A percentile compares a stretch with the other conserved stretches of the same genome.
Evolutionary conservation across 345 rosid genomes (phyloP).

Genomic region (Erodium maritimum): DNA sequence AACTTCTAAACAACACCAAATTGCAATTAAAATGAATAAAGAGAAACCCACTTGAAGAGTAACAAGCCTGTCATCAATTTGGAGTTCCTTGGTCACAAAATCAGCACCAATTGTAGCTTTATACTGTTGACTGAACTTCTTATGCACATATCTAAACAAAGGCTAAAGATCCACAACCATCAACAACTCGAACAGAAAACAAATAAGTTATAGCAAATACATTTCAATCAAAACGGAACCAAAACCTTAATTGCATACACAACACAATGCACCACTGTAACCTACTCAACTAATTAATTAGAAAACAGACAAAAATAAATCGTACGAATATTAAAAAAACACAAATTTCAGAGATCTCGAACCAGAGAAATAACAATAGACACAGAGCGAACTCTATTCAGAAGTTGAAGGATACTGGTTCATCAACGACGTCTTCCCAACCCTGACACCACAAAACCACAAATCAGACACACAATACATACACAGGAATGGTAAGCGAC

Average conservation of each 20-base stretch:
- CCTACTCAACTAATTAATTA: no score
- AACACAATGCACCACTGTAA: no score
- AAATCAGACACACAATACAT: constrained; percentile 1
- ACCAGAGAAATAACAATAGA: background rate
- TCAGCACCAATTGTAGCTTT: constrained; percentile 99
- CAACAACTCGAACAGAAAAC: background rate
- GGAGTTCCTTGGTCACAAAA: constrained; percentile 96
- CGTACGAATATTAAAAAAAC: background rate
- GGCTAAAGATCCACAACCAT: constrained; percentile 2
- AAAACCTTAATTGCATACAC: background rate
- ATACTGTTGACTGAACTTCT: constrained; percentile 91
- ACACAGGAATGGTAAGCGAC: no score
- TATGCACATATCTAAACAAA: constrained; percentile 44
- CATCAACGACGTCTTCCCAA: constrained; percentile 98
- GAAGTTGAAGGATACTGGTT: constrained; percentile 79
- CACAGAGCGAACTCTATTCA: background rate
- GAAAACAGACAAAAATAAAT: no score
- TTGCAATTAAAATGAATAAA: constrained; percentile 1
- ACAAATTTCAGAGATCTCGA: background rate
- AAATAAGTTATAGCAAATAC: background rate
- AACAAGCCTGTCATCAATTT: constrained; percentile 82
- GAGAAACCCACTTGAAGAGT: constrained; percentile 57
- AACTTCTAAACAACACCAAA: no score
- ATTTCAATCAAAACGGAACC: background rate
- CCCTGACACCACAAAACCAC: constrained; percentile 35